These are phyloP conservation scores for Pichia sp. DNA, from an alignment of 1,139 yeast species.

Conservation along the genomic window DNA sequence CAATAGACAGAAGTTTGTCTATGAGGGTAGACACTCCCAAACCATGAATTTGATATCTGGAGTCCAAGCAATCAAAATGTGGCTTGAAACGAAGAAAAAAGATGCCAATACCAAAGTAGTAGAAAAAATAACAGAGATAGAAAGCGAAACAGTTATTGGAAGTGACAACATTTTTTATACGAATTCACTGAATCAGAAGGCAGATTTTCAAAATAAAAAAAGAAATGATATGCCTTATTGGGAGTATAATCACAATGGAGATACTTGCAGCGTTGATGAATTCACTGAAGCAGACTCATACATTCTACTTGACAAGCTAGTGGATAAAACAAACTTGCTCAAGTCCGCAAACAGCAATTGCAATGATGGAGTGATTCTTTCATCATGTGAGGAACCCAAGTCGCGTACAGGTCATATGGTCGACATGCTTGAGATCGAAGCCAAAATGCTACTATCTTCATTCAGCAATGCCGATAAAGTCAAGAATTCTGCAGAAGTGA, in stretches of 20 bases:
- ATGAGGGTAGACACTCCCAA: conserved; percentile 20
- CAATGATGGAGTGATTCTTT: neutral
- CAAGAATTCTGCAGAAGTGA: neutral
- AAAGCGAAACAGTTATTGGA: no score
- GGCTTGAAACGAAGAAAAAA: conserved; percentile 18
- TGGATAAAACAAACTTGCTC: conserved; percentile 4
- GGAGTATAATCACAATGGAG: neutral
- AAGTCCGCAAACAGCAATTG: neutral
- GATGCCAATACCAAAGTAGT: neutral
- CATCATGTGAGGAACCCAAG: neutral
- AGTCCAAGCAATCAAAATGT: conserved; percentile 22
- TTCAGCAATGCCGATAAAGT: neutral
- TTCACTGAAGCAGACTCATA: conserved; percentile 2
- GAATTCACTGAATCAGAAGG: neutral
- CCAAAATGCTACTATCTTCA: neutral
- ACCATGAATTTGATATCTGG: conserved; percentile 24
- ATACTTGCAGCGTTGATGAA: neutral
- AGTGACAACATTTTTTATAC: neutral
- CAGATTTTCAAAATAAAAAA: neutral
- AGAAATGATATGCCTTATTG: neutral
- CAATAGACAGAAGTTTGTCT: conserved; percentile 26
- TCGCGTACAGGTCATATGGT: neutral
- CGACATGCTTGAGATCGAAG: conserved; percentile 1
- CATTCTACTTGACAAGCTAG: conserved; percentile 8
- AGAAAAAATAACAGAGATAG: neutral